These are phyloP conservation scores for Fomitopsis schrenkii DNA, from an alignment of 1,284 basidiomycete species.

Conservation along the genomic window DNA sequence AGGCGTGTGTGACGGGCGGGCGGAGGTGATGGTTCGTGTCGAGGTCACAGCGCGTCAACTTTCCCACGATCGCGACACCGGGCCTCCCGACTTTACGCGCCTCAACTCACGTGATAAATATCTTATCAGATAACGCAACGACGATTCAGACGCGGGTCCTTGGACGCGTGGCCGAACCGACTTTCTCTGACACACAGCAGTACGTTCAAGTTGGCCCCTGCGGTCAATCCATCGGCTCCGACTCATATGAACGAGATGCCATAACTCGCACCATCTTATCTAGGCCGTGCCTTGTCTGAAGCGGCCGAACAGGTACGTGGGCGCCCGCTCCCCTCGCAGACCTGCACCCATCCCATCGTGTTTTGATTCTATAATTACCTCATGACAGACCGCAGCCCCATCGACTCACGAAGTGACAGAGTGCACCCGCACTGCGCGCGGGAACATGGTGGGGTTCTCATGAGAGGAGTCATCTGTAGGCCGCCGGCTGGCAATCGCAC, in stretches of 20 bases:
- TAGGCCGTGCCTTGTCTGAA: no score
- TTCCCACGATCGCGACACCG: conserved; percentile 17
- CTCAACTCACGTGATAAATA: neutral
- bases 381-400: neutral
- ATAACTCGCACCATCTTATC: no score
- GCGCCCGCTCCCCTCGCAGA: neutral
- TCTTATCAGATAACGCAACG: neutral
- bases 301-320: no score
- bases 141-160: neutral
- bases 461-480: neutral
- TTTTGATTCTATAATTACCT: neutral
- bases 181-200: no score
- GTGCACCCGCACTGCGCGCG: neutral
- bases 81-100: neutral
- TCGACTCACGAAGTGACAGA: neutral
- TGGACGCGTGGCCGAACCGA: no score
- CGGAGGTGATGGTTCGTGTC: conserved; percentile 18
- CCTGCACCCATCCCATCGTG: neutral
- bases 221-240: no score
- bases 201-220: no score
- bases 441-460: neutral
- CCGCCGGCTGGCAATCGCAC: neutral
- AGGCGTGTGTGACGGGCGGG: conserved; percentile 19
- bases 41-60: conserved; percentile 18
- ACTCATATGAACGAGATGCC: no score